These are phyloP conservation scores for Hortiboletus flavorubellus DNA, from an alignment of 768 basidiomycete genomes.

Conservation along the genomic window DNA sequence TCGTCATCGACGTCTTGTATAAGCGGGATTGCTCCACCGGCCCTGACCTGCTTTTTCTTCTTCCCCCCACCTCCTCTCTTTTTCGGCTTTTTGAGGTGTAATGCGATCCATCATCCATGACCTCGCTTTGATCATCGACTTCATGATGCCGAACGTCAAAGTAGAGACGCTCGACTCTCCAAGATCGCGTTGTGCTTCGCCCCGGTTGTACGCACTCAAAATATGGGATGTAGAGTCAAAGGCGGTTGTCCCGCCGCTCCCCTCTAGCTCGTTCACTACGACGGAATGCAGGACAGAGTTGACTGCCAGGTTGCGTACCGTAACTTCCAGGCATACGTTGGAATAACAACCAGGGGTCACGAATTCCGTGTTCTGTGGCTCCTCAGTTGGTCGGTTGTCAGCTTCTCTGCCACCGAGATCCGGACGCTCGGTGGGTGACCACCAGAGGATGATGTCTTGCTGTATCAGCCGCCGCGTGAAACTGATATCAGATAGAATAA, in stretches of 20 bases:
- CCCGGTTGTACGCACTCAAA: slow-evolving; percentile 80
- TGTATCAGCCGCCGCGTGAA: slow-evolving; percentile 84
- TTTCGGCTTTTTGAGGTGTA: slow-evolving; percentile 69
- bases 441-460: slow-evolving; percentile 95
- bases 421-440: slow-evolving; percentile 85
- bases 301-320: slow-evolving; percentile 88
- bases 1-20: slow-evolving; percentile 4
- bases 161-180: slow-evolving; percentile 89
- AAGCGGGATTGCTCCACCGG: neutral
- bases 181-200: slow-evolving; percentile 57
- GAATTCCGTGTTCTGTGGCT: slow-evolving; percentile 83
- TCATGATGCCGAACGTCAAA: slow-evolving; percentile 80
- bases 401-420: slow-evolving; percentile 94
- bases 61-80: slow-evolving; percentile 40
- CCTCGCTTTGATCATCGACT: slow-evolving; percentile 79
- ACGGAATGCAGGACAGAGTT: slow-evolving; percentile 93
- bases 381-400: slow-evolving; percentile 73
- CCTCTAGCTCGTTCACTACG: slow-evolving; percentile 95
- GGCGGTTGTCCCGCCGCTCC: slow-evolving; percentile 87
- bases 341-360: slow-evolving; percentile 81
- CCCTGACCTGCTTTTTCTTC: slow-evolving; percentile 35
- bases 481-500: slow-evolving; percentile 85
- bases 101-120: slow-evolving; percentile 74
- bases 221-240: slow-evolving; percentile 93
- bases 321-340: slow-evolving; percentile 89